Evolutionary conservation across 2,329 filamentous ascomycete genomes (phyloP).

Genomic region (Phaeophleospora eucalypticola): DNA sequence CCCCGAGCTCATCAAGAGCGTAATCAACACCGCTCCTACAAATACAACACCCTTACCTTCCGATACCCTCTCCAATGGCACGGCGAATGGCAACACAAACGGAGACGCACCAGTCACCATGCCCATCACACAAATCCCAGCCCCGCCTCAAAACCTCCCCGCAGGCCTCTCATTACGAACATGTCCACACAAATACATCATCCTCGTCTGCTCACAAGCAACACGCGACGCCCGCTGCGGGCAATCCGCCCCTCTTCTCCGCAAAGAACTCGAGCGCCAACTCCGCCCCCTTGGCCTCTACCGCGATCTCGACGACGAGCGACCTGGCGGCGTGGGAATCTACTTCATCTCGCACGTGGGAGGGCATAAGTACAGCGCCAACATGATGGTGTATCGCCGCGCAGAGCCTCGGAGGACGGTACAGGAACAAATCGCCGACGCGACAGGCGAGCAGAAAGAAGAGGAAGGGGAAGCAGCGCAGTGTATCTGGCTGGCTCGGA

Average conservation of each 20-base stretch:
- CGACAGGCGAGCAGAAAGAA: slow-evolving; percentile 37
- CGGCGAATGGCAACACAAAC: slow-evolving; percentile 11
- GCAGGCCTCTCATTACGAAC: slow-evolving; percentile 53
- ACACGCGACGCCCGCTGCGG: slow-evolving; percentile 95
- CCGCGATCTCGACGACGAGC: slow-evolving; percentile 80
- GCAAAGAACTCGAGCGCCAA: slow-evolving; percentile 83
- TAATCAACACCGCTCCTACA: slow-evolving; percentile 69
- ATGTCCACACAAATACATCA: slow-evolving; percentile 78
- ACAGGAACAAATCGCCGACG: slow-evolving; percentile 20
- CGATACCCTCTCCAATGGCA: slow-evolving; percentile 6
- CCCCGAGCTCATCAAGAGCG: slow-evolving; percentile 64
- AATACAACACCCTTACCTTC: slow-evolving; percentile 59
- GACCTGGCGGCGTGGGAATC: slow-evolving; percentile 87
- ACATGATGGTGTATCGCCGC: slow-evolving; percentile 84
- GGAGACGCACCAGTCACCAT: slow-evolving; percentile 10
- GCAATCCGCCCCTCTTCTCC: slow-evolving; percentile 85
- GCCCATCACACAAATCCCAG: slow-evolving; percentile 11
- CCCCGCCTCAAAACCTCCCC: slow-evolving; percentile 24
- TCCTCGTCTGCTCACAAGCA: slow-evolving; percentile 88
- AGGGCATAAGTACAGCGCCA: slow-evolving; percentile 93
- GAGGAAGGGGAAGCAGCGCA: slow-evolving; percentile 60
- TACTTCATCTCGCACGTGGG: slow-evolving; percentile 97
- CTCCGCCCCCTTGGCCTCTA: slow-evolving; percentile 78
- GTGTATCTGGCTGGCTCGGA: slow-evolving; percentile 87
- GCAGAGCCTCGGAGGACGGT: slow-evolving; percentile 34